phyloP scores from a whole-genome alignment of 2,329 filamentous ascomycete species.

The Cytospora chrysosperma region DNA sequence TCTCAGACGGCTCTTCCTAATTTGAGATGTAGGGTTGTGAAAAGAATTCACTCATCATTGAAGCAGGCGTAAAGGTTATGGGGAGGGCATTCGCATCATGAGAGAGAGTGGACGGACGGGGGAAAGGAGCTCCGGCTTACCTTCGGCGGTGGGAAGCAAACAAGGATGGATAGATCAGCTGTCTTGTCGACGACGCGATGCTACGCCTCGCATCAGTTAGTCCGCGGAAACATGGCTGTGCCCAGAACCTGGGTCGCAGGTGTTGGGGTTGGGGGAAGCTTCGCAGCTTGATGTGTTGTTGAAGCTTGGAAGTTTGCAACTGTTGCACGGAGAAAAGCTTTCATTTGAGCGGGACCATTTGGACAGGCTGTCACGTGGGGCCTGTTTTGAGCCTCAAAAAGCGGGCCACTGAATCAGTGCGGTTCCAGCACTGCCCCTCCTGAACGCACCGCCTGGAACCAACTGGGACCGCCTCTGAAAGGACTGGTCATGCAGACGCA shows the following conservation, averaged over 20 bases:
- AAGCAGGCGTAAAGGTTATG: background rate
- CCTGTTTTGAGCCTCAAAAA: constrained; percentile 22
- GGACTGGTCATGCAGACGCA: background rate
- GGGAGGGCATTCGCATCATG: background rate
- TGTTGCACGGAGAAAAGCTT: constrained; percentile 14
- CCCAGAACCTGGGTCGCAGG: background rate
- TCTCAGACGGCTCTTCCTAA: constrained; percentile 46
- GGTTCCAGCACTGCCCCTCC: constrained; percentile 4
- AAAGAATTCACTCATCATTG: constrained; percentile 38
- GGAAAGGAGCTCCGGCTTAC: background rate
- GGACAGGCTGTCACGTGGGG: constrained; percentile 18
- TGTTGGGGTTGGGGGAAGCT: background rate
- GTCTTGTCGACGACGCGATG: background rate
- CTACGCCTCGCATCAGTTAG: constrained; percentile 14
- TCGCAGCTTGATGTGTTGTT: background rate
- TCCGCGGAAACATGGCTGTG: constrained; percentile 20
- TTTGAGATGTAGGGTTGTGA: constrained; percentile 33
- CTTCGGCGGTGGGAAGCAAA: too few relatives aligned
- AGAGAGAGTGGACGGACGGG: background rate
- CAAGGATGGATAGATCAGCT: background rate
- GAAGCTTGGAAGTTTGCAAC: background rate
- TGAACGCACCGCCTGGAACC: background rate
- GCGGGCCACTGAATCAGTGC: constrained; percentile 1
- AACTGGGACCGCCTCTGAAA: too few relatives aligned
- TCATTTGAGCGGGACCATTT: background rate